Percentiles rank a stretch among this genome's conserved stretches.
phyloP scores from a whole-genome alignment of 2,329 filamentous ascomycete species.

The Penicillium brasilianum region DNA sequence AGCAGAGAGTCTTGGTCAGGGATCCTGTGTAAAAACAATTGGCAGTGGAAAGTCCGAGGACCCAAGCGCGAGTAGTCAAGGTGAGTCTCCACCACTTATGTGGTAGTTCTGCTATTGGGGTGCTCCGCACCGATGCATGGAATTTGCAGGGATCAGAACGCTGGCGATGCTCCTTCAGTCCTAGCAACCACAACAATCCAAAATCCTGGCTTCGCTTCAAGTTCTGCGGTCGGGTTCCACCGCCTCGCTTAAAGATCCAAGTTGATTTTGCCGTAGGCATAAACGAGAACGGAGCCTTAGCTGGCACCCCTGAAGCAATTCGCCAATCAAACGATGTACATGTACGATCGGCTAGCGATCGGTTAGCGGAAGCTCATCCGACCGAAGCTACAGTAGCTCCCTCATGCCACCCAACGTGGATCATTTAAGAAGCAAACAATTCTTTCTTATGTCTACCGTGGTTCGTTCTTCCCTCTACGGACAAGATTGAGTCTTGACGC shows the following conservation, averaged over 20 bases:
- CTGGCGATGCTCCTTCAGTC: background rate
- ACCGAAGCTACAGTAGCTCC: background rate
- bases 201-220: background rate
- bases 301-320: background rate
- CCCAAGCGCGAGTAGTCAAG: background rate
- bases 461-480: background rate
- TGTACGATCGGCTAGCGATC: background rate
- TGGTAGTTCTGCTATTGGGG: background rate
- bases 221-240: background rate
- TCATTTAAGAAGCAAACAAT: background rate
- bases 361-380: background rate
- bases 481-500: background rate
- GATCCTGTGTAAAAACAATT: background rate
- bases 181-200: background rate
- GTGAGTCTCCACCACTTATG: background rate
- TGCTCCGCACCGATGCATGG: background rate
- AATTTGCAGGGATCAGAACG: background rate
- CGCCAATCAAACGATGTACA: background rate
- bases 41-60: background rate
- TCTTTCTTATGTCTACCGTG: background rate
- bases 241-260: constrained; percentile 1
- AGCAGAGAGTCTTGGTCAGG: background rate
- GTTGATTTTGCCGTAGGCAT: background rate
- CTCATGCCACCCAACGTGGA: background rate
- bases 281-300: background rate